Evolutionary conservation across 805 yeast genomes (phyloP), one percentile per base, ranked within the genome.

Genomic region (Hanseniaspora lindneri): DNA sequence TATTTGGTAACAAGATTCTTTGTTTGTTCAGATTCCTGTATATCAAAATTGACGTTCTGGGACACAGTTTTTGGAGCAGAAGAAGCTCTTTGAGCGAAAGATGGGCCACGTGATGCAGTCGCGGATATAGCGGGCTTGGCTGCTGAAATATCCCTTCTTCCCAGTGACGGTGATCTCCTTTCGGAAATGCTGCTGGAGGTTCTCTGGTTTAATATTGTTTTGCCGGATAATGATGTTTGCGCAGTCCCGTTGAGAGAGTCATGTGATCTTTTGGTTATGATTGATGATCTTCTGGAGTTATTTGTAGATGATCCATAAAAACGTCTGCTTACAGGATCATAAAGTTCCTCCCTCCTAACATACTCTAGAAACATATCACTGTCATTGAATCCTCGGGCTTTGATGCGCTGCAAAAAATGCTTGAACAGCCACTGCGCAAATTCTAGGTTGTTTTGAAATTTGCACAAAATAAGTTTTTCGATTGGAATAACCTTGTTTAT

Each of bases 401-500:
- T 30, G 3, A 27, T 35, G 7, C 30, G 8, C 3, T 14, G 16
- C 11, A n/a, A 16, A 2, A 46, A 89, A 58, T 70, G 79, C 57
- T 74, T 74, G 59, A 83, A 80, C 58, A 86, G 71, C 96, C 96
- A 92, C 66, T 92, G 99, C 54, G 88, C 67, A 58, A 92, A 83
- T 66, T 88, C 97, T 57, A 92, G 72, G 63, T 92, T 92, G 60
- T 89, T 97, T 63, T 92, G 98, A 56, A 92, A 75, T 58, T 83
- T 72, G 67, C 96, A 92, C 64, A 84, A 85, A 61, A 83, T 76
- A 52, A 92, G 71, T 53, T 74, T 72, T 51, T 85, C 95, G 25
- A 87, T 92, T 25, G 87, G 88, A 27, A 92, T 76, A 16, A 75
- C 72, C 56, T 86, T 78, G 49, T 79, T 76, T 53, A 92, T 77